A percentile compares a stretch with the other conserved stretches of the same genome.
phyloP scores from a whole-genome alignment of 2,329 filamentous ascomycete genomes.

The Fusarium pseudoanthophilum region DNA sequence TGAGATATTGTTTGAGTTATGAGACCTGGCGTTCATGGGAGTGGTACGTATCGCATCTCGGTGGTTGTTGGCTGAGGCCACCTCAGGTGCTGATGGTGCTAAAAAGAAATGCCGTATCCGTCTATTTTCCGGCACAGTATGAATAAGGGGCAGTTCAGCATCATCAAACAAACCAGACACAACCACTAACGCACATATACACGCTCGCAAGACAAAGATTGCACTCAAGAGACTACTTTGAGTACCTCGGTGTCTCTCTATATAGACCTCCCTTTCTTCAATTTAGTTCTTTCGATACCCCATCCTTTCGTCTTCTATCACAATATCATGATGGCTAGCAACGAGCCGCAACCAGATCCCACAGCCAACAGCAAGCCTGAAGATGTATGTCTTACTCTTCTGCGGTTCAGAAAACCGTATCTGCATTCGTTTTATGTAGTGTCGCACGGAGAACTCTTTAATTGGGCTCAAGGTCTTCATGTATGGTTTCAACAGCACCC shows the following conservation, averaged over 20 bases:
- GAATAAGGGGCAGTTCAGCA: slow-evolving; percentile 31
- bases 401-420: neutral
- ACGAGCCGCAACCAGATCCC: slow-evolving; percentile 49
- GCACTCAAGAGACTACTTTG: neutral
- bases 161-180: slow-evolving; percentile 13
- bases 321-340: slow-evolving; percentile 50
- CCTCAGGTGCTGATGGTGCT: neutral
- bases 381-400: slow-evolving; percentile 46
- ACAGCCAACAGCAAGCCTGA: slow-evolving; percentile 47
- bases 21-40: neutral
- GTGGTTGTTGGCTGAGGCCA: slow-evolving; percentile 17
- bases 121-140: slow-evolving; percentile 36
- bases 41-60: slow-evolving; percentile 34
- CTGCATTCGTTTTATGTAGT: neutral
- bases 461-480: slow-evolving; percentile 4
- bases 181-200: slow-evolving; percentile 1
- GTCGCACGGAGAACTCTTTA: slow-evolving; percentile 4
- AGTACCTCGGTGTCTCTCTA: neutral
- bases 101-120: slow-evolving; percentile 37
- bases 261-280: neutral
- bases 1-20: slow-evolving; percentile 14
- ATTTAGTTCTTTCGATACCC: neutral
- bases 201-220: slow-evolving; percentile 1
- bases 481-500: slow-evolving; percentile 7
- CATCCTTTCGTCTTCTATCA: neutral